Evolutionary conservation across 169 alveolate genomes (phyloP).

Genomic region (Cytauxzoon felis): DNA sequence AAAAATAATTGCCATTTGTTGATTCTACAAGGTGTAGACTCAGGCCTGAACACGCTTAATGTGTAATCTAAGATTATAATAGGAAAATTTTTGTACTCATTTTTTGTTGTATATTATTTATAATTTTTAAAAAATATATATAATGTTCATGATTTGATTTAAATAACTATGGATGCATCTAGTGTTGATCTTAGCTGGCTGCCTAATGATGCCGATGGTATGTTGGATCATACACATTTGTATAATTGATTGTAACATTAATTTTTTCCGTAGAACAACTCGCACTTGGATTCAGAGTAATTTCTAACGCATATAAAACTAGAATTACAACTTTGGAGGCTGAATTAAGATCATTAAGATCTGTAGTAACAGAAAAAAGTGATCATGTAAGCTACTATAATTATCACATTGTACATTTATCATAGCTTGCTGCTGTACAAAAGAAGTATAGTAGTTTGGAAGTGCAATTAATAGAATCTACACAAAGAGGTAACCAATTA

Average conservation of each 20-base stretch:
- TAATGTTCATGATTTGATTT: not conserved
- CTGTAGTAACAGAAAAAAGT: constrained; percentile 74
- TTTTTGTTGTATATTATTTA: not conserved
- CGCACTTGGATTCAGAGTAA: constrained; percentile 79
- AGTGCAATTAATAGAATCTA: constrained; percentile 77
- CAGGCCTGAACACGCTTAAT: not conserved
- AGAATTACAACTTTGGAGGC: constrained; percentile 76
- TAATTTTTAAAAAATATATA: not conserved
- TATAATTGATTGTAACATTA: not conserved
- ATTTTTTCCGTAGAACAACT: constrained; percentile 70
- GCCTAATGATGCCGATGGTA: constrained; percentile 78
- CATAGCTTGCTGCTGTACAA: constrained; percentile 73
- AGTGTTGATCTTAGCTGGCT: constrained; percentile 72
- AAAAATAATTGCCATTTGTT: too few species aligned
- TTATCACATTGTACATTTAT: not conserved
- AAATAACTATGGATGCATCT: constrained; percentile 44
- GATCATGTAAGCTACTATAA: constrained; percentile 64
- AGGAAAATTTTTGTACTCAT: not conserved
- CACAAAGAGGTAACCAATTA: constrained; percentile 80
- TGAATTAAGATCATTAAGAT: constrained; percentile 74
- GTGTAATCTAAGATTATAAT: too few species aligned
- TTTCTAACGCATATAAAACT: constrained; percentile 81
- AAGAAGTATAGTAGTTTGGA: constrained; percentile 78
- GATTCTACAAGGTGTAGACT: too few species aligned
- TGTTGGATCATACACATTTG: not conserved